Conservation (phyloP, 306 rosid species). For the Corylus heterophylla region DNA sequence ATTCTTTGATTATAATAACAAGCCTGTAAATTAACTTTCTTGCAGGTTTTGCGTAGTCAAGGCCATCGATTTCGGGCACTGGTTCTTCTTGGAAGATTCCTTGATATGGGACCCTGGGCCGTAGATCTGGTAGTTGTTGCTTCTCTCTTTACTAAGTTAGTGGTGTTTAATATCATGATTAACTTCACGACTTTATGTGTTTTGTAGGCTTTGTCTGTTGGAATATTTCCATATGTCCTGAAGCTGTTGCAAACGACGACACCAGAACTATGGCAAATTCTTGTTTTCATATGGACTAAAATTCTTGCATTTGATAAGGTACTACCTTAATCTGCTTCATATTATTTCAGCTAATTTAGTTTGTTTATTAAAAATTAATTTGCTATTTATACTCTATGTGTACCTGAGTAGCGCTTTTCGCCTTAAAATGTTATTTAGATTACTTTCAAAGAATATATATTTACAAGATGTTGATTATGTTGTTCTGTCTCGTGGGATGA, state of each 20-base stretch:
- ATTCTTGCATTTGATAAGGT: slow-evolving; percentile 99
- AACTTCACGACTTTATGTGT: slow-evolving; percentile 19
- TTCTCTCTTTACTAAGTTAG: slow-evolving; percentile 12
- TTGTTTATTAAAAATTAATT: not conserved
- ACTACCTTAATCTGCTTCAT: slow-evolving; percentile 20
- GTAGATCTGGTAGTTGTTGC: slow-evolving; percentile 77
- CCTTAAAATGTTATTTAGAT: no score
- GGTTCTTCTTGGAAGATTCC: slow-evolving; percentile 94
- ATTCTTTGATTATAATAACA: slow-evolving; percentile 25
- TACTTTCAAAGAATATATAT: not conserved
- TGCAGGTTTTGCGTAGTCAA: slow-evolving; percentile 92
- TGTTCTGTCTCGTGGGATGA: slow-evolving; percentile 38
- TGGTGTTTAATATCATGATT: slow-evolving; percentile 14
- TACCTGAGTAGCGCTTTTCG: no score
- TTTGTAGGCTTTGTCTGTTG: slow-evolving; percentile 85
- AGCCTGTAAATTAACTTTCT: slow-evolving; percentile 21
- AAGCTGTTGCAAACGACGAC: slow-evolving; percentile 94
- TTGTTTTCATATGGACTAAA: slow-evolving; percentile 98
- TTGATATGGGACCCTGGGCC: slow-evolving; percentile 99
- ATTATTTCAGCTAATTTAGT: slow-evolving; percentile 3
- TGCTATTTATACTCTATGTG: not conserved
- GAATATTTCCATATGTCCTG: slow-evolving; percentile 96
- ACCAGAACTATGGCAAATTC: slow-evolving; percentile 91
- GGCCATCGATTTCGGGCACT: slow-evolving; percentile 91
- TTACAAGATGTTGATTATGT: not conserved